A percentile compares a stretch with the other conserved stretches of the same genome.
These are phyloP conservation scores for Stagonosporopsis tanaceti DNA, from an alignment of 2,329 filamentous ascomycete genomes.

Conservation along the genomic window DNA sequence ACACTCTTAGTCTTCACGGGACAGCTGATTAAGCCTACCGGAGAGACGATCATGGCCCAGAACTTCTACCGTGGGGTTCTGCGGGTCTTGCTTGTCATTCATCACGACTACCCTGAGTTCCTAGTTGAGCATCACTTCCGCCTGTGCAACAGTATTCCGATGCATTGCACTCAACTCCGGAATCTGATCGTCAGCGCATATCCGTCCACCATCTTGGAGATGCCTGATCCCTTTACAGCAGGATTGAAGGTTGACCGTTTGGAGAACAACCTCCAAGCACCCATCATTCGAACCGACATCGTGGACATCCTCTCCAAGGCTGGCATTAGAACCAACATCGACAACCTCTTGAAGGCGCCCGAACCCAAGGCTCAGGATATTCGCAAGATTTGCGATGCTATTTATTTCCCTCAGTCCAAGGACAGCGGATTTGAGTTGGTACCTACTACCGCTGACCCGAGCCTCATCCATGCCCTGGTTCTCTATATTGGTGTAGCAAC, in stretches of 20 bases:
- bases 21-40: constrained; percentile 78
- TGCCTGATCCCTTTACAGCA: constrained; percentile 75
- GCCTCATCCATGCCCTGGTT: constrained; percentile 82
- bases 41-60: constrained; percentile 73
- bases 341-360: constrained; percentile 58
- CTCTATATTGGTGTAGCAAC: constrained; percentile 81
- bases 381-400: constrained; percentile 76
- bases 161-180: constrained; percentile 84
- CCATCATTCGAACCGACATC: constrained; percentile 71
- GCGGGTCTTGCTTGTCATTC: constrained; percentile 82
- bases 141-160: constrained; percentile 81
- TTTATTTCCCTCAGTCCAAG: constrained; percentile 66
- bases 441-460: constrained; percentile 72
- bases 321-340: constrained; percentile 63
- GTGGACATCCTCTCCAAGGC: constrained; percentile 58
- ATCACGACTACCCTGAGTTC: constrained; percentile 96
- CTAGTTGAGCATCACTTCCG: constrained; percentile 85
- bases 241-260: constrained; percentile 79
- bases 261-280: constrained; percentile 75
- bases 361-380: constrained; percentile 76
- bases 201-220: constrained; percentile 73
- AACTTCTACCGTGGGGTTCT: constrained; percentile 85
- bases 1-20: constrained; percentile 77
- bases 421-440: constrained; percentile 72
- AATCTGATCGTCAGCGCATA: constrained; percentile 88